A percentile compares a stretch with the other conserved stretches of the same genome.
Evolutionary conservation across 352 stramenopile species (phyloP).

Genomic region (Pythium aphanidermatum): DNA sequence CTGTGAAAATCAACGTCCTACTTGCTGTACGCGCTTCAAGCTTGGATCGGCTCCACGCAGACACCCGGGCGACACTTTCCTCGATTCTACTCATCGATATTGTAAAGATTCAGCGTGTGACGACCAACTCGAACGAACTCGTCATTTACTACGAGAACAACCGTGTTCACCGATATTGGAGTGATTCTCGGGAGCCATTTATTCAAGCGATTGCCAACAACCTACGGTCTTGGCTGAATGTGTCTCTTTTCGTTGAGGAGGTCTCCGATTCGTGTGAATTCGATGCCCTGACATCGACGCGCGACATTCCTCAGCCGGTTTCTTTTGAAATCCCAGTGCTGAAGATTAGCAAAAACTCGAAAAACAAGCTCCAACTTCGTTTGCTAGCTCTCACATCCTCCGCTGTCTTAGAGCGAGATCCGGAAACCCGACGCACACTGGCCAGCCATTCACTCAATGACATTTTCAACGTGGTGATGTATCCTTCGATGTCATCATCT

Average conservation of each 20-base stretch:
- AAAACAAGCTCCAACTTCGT: slow-evolving; percentile 63
- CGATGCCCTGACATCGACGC: slow-evolving; percentile 68
- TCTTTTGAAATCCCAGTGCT: slow-evolving; percentile 81
- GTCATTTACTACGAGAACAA: slow-evolving; percentile 85
- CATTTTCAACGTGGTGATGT: slow-evolving; percentile 86
- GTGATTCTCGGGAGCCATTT: slow-evolving; percentile 79
- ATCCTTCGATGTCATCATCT: slow-evolving; percentile 69
- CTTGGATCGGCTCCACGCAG: slow-evolving; percentile 61
- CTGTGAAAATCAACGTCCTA: slow-evolving; percentile 67
- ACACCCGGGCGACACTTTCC: slow-evolving; percentile 62
- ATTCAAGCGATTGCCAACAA: slow-evolving; percentile 86
- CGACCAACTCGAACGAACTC: slow-evolving; percentile 77
- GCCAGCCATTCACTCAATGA: slow-evolving; percentile 64
- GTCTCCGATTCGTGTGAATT: slow-evolving; percentile 82
- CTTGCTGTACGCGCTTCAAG: slow-evolving; percentile 73
- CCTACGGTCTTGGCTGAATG: slow-evolving; percentile 76
- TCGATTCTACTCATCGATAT: slow-evolving; percentile 85
- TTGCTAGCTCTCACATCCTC: slow-evolving; percentile 63
- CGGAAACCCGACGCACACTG: slow-evolving; percentile 60
- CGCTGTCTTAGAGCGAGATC: slow-evolving; percentile 69
- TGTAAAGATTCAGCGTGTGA: slow-evolving; percentile 85
- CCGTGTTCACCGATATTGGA: slow-evolving; percentile 84
- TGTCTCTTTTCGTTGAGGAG: slow-evolving; percentile 78
- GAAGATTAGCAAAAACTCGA: slow-evolving; percentile 81
- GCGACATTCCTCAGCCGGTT: slow-evolving; percentile 74